Percentiles rank a stretch among this genome's conserved stretches.
Conservation (phyloP, 1,284 basidiomycete species). For the Takashimella koratensis region DNA sequence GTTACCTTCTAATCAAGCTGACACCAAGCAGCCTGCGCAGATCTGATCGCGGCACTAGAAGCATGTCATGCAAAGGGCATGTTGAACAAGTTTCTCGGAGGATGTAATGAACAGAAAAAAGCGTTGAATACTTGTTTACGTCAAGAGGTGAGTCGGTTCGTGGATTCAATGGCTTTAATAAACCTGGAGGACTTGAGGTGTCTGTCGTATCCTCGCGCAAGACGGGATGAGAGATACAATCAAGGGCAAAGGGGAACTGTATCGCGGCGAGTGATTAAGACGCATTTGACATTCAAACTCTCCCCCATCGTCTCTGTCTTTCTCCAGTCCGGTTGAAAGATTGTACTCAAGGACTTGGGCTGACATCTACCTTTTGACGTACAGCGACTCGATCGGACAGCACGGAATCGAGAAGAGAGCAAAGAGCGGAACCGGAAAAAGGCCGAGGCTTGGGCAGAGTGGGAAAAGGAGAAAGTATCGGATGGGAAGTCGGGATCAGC, state of each 20-base stretch:
- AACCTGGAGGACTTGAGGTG: too few species aligned
- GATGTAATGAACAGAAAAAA: conserved; percentile 67
- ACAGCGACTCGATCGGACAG: conserved; percentile 65
- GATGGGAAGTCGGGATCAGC: too few species aligned
- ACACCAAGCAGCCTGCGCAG: conserved; percentile 36
- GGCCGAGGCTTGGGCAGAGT: conserved; percentile 36
- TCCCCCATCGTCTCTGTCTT: too few species aligned
- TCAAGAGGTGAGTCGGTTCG: conserved; percentile 62
- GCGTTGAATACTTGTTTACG: conserved; percentile 70
- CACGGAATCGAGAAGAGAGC: conserved; percentile 64
- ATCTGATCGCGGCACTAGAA: conserved; percentile 43
- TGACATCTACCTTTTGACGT: background rate
- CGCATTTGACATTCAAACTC: too few species aligned
- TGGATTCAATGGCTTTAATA: too few species aligned
- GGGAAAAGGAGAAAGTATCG: conserved; percentile 28
- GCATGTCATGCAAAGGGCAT: conserved; percentile 40
- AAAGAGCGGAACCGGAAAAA: conserved; percentile 55
- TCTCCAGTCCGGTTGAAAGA: too few species aligned
- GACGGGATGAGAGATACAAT: too few species aligned
- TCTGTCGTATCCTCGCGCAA: too few species aligned
- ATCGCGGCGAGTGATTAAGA: too few species aligned
- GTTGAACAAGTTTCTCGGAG: conserved; percentile 29
- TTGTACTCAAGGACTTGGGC: too few species aligned
- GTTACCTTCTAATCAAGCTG: background rate
- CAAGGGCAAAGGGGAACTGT: too few species aligned